A percentile compares a stretch with the other conserved stretches of the same genome.
These are phyloP conservation scores for Sabuloglossum arenarium DNA, from an alignment of 495 filamentous ascomycete species.

Conservation along the genomic window DNA sequence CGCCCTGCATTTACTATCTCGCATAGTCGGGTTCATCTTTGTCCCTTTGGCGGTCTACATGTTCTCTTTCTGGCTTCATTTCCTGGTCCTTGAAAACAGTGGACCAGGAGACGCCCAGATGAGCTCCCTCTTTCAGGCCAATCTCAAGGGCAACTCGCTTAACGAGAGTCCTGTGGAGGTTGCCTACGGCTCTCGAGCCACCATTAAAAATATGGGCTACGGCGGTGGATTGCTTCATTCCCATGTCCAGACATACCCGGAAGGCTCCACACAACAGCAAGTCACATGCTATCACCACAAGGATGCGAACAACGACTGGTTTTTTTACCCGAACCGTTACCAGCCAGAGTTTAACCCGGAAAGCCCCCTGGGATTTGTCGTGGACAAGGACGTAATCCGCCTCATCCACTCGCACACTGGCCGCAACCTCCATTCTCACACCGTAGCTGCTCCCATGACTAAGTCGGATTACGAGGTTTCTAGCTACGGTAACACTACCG, in stretches of 20 bases:
- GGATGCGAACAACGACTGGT: slow-evolving; percentile 99
- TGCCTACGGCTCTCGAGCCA: slow-evolving; percentile 71
- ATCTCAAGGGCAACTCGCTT: slow-evolving; percentile 80
- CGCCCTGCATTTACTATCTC: slow-evolving; percentile 55
- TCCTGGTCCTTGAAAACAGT: slow-evolving; percentile 78
- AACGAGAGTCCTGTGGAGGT: slow-evolving; percentile 85
- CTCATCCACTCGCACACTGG: slow-evolving; percentile 91
- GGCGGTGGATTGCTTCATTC: slow-evolving; percentile 95
- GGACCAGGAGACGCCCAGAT: slow-evolving; percentile 96
- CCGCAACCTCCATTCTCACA: slow-evolving; percentile 87
- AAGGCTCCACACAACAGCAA: slow-evolving; percentile 87
- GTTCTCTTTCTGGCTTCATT: slow-evolving; percentile 86
- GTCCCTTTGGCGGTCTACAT: slow-evolving; percentile 78
- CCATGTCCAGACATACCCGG: slow-evolving; percentile 89
- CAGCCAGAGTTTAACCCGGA: slow-evolving; percentile 52
- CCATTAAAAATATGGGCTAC: slow-evolving; percentile 98
- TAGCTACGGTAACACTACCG: slow-evolving; percentile 85
- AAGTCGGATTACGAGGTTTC: slow-evolving; percentile 88
- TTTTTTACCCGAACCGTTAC: slow-evolving; percentile 79
- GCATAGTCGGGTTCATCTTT: slow-evolving; percentile 70
- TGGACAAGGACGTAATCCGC: slow-evolving; percentile 58
- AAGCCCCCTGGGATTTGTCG: slow-evolving; percentile 48
- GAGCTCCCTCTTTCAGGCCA: slow-evolving; percentile 97
- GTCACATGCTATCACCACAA: slow-evolving; percentile 99
- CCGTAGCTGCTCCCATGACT: slow-evolving; percentile 67